phyloP scores from a whole-genome alignment of 306 rosid genomes.

The Cicer yamashitae region DNA sequence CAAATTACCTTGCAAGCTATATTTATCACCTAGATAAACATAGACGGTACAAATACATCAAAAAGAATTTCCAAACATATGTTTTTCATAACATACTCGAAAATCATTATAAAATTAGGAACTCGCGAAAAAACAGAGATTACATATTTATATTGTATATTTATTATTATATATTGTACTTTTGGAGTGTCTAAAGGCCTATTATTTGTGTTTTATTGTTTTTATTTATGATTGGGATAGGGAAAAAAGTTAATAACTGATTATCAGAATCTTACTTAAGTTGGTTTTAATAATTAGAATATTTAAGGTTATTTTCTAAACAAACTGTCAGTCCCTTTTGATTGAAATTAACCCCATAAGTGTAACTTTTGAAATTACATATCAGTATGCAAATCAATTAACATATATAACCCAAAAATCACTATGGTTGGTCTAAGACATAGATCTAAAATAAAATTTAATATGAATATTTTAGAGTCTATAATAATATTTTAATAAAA shows the following conservation, averaged over 20 bases:
- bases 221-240: conserved; percentile 4
- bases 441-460: too few relatives aligned
- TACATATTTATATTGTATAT: not conserved
- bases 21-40: conserved; percentile 18
- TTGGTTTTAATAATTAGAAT: not conserved
- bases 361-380: too few relatives aligned
- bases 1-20: not conserved
- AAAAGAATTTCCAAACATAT: not conserved
- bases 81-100: not conserved
- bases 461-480: too few relatives aligned
- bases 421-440: too few relatives aligned
- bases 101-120: conserved; percentile 29
- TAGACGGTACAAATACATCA: conserved; percentile 17
- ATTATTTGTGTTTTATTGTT: not conserved
- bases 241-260: not conserved
- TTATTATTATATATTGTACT: not conserved
- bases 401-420: too few relatives aligned
- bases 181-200: conserved; percentile 28
- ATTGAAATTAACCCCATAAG: too few relatives aligned
- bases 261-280: not conserved
- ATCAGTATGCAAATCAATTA: too few relatives aligned
- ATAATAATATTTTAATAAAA: too few relatives aligned
- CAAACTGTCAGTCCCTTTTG: not conserved
- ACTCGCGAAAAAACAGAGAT: not conserved
- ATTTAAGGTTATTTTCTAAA: conserved; percentile 13